Evolutionary conservation across 75 land plant species (phyloP), one percentile per base, ranked within the genome.

Genomic region (Cunninghamia lanceolata): DNA sequence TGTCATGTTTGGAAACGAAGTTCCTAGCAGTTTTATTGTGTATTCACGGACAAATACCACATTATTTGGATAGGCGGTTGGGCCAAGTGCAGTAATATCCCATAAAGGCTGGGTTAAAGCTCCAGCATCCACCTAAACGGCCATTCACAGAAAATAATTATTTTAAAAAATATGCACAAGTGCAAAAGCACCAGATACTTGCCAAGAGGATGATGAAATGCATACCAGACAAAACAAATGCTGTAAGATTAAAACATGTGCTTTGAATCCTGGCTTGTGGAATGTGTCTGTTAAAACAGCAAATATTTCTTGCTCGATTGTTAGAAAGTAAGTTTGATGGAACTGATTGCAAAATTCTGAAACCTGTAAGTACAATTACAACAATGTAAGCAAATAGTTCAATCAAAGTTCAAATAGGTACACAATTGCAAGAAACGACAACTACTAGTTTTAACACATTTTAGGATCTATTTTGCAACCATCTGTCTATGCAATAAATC

Each of bases 1-100:
- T 81, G 98, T 94, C 97, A 98, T 95, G 87, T 98, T 98, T 3
- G 99, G 99, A 83, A 98, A 98, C 13, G 99, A 98, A 45, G 96
- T 85, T 80, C 97, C 92, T 85, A 98, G 77, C 9, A 98, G 94
- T 87, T 98, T 97, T 85, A 97, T 94, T n/a, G 99, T 94, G 83
- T 94, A 96, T 40, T 98, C 97, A 52, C 93, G 95, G 70, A 98
- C 94, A 91, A 94, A 98, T 15, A 85, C 84, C 75, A 82, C 87
- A 83, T 98, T 98, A 82, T 87, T 95, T 73, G 99, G 94, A 88
- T 92, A 97, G 9, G 94, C 91, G 35, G 90, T 89, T 52, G 94
- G 84, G 13, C 92, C 90, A 47, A 94, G 90, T 16, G 96, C 80
- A 16, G 92, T 85, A 30, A 84, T 91, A 89, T 98, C 99, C 99